phyloP scores from a whole-genome alignment of 169 alveolate genomes.

The Pseudocohnilembus persalinus region DNA sequence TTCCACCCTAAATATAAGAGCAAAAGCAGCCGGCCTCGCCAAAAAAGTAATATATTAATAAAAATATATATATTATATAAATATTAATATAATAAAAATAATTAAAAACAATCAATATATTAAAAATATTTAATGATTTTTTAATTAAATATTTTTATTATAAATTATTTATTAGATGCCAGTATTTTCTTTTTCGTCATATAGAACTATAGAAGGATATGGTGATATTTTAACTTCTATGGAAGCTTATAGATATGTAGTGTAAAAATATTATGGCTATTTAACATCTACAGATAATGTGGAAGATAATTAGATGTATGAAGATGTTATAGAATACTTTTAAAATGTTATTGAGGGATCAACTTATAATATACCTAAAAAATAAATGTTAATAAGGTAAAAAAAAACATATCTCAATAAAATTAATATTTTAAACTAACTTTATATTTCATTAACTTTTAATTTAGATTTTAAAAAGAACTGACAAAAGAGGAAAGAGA shows the following conservation, averaged over 20 bases:
- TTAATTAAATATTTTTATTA: too few relatives aligned
- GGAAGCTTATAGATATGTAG: slow-evolving; percentile 26
- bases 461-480: slow-evolving; percentile 52
- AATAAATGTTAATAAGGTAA: slow-evolving; percentile 14
- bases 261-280: slow-evolving; percentile 7
- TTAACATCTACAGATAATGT: slow-evolving; percentile 3
- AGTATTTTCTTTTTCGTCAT: slow-evolving; percentile 60
- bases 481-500: slow-evolving; percentile 58
- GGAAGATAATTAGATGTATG: not conserved
- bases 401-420: not conserved
- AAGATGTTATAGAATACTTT: slow-evolving; percentile 11
- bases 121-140: too few relatives aligned
- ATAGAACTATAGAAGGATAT: slow-evolving; percentile 43
- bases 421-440: too few relatives aligned
- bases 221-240: slow-evolving; percentile 49
- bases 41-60: slow-evolving; percentile 53
- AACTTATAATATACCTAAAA: slow-evolving; percentile 67
- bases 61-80: too few relatives aligned
- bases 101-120: too few relatives aligned
- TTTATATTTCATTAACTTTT: not conserved
- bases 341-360: slow-evolving; percentile 16
- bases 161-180: slow-evolving; percentile 40
- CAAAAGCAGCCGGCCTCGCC: slow-evolving; percentile 56
- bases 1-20: slow-evolving; percentile 21
- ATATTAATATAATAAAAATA: too few relatives aligned